Percentiles rank a stretch among this genome's conserved stretches.
Conservation (phyloP, 2,329 filamentous ascomycete genomes). For the Xylaria digitata region DNA sequence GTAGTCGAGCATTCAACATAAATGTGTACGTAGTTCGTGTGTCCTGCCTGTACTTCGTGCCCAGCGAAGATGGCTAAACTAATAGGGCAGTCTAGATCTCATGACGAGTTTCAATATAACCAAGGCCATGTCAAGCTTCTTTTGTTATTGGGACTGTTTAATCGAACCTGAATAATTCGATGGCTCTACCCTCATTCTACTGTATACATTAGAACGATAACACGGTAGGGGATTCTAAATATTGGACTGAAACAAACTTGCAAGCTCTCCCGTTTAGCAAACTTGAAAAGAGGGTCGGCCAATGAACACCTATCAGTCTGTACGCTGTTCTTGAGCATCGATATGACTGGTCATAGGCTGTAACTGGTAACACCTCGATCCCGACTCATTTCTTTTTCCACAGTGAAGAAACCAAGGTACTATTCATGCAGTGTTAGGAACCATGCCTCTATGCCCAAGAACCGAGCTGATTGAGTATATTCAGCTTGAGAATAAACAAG, state of each 20-base stretch:
- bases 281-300: conserved; percentile 7
- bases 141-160: not conserved
- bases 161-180: not conserved
- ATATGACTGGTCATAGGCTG: not conserved
- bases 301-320: not conserved
- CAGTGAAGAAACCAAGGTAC: not conserved
- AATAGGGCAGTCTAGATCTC: not conserved
- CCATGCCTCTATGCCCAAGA: not conserved
- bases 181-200: not conserved
- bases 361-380: not conserved
- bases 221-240: not conserved
- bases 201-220: not conserved
- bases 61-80: not conserved
- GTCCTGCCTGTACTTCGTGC: not conserved
- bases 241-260: not conserved
- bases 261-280: not conserved
- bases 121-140: not conserved
- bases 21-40: not conserved
- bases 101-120: not conserved
- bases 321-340: not conserved
- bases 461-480: not conserved
- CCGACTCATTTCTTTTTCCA: conserved; percentile 1
- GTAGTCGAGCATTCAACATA: not conserved
- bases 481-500: not conserved
- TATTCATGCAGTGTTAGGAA: too few relatives aligned